These are phyloP conservation scores for Metschnikowia borealis DNA, from an alignment of 805 yeast species.

Conservation along the genomic window DNA sequence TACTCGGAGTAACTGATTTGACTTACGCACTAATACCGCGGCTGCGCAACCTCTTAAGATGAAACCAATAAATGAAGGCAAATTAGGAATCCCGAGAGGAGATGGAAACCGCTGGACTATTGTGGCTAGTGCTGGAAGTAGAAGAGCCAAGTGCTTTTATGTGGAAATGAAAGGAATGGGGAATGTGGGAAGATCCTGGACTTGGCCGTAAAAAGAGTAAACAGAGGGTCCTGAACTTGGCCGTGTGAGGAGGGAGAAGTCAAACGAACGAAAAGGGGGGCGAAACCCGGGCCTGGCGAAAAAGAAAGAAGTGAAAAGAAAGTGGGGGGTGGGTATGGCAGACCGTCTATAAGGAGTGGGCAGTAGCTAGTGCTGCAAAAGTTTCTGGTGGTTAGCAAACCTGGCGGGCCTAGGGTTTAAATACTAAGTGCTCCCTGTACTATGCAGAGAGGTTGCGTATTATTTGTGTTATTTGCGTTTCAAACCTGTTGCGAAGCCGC, in stretches of 20 bases:
- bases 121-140: neutral
- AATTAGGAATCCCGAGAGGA: neutral
- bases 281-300: neutral
- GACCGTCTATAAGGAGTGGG: neutral
- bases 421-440: neutral
- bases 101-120: neutral
- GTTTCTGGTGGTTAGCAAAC: neutral
- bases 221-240: neutral
- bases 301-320: neutral
- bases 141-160: neutral
- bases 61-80: neutral
- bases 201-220: neutral
- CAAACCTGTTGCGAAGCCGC: conserved; percentile 4
- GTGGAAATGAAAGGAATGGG: neutral
- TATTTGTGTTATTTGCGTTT: conserved; percentile 5
- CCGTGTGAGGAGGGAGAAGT: neutral
- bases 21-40: neutral
- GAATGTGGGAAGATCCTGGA: neutral
- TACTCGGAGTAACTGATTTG: neutral
- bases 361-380: neutral
- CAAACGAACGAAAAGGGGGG: neutral
- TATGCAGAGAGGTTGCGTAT: neutral
- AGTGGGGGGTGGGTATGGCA: neutral
- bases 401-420: neutral
- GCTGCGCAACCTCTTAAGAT: neutral